These are phyloP conservation scores for Aspergillus calidoustus DNA, from an alignment of 2,329 filamentous ascomycete genomes.

Conservation along the genomic window DNA sequence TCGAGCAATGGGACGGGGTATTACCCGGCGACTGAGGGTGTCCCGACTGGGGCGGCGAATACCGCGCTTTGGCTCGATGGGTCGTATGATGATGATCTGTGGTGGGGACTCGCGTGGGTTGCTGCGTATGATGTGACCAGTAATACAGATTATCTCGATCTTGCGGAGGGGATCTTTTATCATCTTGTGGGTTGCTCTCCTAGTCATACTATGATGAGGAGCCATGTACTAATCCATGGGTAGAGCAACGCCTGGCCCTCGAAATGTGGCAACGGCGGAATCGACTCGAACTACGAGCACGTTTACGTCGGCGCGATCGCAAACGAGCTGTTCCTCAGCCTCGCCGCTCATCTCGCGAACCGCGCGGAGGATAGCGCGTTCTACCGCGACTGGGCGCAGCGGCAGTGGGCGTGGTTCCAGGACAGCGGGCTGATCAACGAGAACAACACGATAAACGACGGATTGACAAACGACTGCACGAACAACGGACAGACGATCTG, in stretches of 20 bases:
- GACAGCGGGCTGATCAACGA: conserved; percentile 53
- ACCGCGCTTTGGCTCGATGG: conserved; percentile 34
- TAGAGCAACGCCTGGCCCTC: conserved; percentile 47
- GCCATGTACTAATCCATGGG: background rate
- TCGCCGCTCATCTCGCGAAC: conserved; percentile 61
- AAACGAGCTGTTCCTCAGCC: conserved; percentile 61
- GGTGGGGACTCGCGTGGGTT: conserved; percentile 61
- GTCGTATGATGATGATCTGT: conserved; percentile 58
- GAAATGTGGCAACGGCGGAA: conserved; percentile 50
- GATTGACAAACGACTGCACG: conserved; percentile 53
- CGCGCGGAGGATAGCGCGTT: conserved; percentile 45
- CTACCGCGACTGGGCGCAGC: conserved; percentile 53
- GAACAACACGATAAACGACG: conserved; percentile 59
- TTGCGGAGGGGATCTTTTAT: conserved; percentile 56
- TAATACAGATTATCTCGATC: conserved; percentile 49
- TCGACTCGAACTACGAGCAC: conserved; percentile 54
- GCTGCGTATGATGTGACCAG: conserved; percentile 58
- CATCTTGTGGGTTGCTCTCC: conserved; percentile 41
- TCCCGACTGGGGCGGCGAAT: conserved; percentile 12
- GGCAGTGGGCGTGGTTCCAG: conserved; percentile 58
- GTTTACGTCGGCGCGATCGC: conserved; percentile 59
- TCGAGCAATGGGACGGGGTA: background rate
- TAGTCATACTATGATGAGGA: background rate
- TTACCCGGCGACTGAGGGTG: background rate
- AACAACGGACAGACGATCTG: conserved; percentile 53